Evolutionary conservation across 1,284 basidiomycete species (phyloP).

Genomic region (Heterobasidion occidentale): DNA sequence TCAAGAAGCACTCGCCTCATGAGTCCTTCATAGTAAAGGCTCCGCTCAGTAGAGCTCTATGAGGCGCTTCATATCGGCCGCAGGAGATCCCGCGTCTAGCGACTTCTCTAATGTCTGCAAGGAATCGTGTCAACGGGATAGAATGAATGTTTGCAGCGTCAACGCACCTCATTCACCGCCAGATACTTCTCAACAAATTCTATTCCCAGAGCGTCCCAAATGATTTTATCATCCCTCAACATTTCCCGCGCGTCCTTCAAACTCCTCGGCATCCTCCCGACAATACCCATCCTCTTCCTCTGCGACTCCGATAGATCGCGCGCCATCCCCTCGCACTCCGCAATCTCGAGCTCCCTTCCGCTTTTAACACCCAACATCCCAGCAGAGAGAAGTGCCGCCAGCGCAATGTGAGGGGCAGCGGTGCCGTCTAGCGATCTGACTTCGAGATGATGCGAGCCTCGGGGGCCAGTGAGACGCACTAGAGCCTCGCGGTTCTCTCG

Average conservation of each 20-base stretch:
- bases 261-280: conserved; percentile 32
- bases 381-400: conserved; percentile 40
- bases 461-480: conserved; percentile 49
- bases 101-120: conserved; percentile 13
- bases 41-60: neutral
- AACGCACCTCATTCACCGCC: conserved; percentile 37
- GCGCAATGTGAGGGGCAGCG: conserved; percentile 31
- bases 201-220: conserved; percentile 33
- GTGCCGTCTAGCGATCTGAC: conserved; percentile 57
- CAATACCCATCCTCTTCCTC: conserved; percentile 34
- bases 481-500: conserved; percentile 61
- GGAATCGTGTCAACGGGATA: neutral
- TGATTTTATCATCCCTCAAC: conserved; percentile 25
- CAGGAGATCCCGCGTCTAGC: conserved; percentile 5
- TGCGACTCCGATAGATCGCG: conserved; percentile 33
- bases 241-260: conserved; percentile 36
- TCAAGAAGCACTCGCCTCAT: neutral
- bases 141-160: neutral
- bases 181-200: conserved; percentile 43
- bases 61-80: neutral
- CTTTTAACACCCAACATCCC: conserved; percentile 35
- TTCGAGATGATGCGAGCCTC: conserved; percentile 51
- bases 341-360: conserved; percentile 25
- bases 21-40: neutral
- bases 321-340: conserved; percentile 31